Base-by-base conservation (phyloP, 2,329 filamentous ascomycete species). In the Colletotrichum liaoningense region DNA sequence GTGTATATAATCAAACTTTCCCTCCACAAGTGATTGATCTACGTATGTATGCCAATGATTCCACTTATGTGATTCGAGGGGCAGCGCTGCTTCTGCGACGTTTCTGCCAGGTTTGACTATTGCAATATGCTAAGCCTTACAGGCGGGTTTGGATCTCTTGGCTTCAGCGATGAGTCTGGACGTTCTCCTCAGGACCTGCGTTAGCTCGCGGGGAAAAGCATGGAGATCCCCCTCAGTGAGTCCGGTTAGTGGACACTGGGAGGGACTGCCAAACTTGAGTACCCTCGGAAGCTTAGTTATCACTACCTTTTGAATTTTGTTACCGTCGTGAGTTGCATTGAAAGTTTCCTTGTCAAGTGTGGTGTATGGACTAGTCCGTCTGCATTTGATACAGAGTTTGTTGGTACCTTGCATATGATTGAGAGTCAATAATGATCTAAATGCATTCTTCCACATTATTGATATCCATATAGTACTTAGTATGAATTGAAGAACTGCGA, bases 61-160 rank as follows among this genome's bases (percentile, higher is more conserved):
- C 9, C 30, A n/a, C 3, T n/a, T 26, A 19, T 28, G 11, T 42
- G 24, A n/a, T 49, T 49, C 42, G 63, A 70, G 55, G 63, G 42
- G 19, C 22, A 19, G 11, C 28, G n/a, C 14, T 16, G 8, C n/a
- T 28, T 33, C 46, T 60, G 63, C 26, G 57, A 68, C 63, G 57
- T 57, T 56, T 57, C 49, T 42, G 22, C 14, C 6, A 28, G 38
- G 57, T 24, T 63, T 72, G 33, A 6, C 1, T 24, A 46, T 65
- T 54, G 12, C 16, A 30, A 19, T 22, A n/a, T 59, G 66, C 54
- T 62, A 60, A 69, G 55, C 55, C 55, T 38, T 70, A 52, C 35
- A 38, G 7, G 38, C 35, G 54, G 58, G 5, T 3, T 28, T 35
- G 28, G 30, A 49, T 33, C 4, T 67, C 46, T 67, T 60, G 42